Evolutionary conservation across 1,284 basidiomycete genomes (phyloP).

Genomic region (Tylopilus orsonianus): DNA sequence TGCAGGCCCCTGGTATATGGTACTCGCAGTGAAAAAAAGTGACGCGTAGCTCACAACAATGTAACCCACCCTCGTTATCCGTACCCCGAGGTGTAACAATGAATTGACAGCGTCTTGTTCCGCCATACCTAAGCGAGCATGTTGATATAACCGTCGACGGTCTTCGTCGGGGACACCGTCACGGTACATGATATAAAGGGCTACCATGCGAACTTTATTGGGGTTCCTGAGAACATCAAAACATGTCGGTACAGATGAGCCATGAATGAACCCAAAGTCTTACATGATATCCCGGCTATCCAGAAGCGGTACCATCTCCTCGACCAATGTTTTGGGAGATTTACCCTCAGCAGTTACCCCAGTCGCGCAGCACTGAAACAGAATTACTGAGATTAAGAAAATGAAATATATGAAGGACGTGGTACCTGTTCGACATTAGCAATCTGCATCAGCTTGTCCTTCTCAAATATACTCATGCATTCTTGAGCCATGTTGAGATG

Average conservation of each 20-base stretch:
- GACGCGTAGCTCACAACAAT: neutral
- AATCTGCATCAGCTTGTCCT: slow-evolving; percentile 80
- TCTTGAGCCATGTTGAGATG: slow-evolving; percentile 98
- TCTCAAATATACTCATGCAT: slow-evolving; percentile 93
- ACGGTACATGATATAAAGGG: slow-evolving; percentile 92
- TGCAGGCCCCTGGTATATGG: slow-evolving; percentile 50
- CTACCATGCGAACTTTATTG: slow-evolving; percentile 97
- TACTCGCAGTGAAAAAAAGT: neutral
- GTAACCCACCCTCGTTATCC: slow-evolving; percentile 74
- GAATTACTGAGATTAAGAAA: slow-evolving; percentile 1
- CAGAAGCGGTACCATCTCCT: slow-evolving; percentile 97
- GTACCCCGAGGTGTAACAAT: slow-evolving; percentile 78
- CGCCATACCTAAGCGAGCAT: slow-evolving; percentile 84
- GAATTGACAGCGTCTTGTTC: slow-evolving; percentile 97
- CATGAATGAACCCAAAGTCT: slow-evolving; percentile 25
- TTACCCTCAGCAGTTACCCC: slow-evolving; percentile 88
- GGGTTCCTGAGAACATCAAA: slow-evolving; percentile 54
- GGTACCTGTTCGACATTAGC: slow-evolving; percentile 92
- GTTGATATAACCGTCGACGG: slow-evolving; percentile 90
- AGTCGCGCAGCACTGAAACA: slow-evolving; percentile 81
- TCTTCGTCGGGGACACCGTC: slow-evolving; percentile 99
- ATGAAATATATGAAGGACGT: neutral
- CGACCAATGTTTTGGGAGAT: slow-evolving; percentile 88
- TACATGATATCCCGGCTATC: slow-evolving; percentile 85
- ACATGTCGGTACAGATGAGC: neutral